phyloP scores from a whole-genome alignment of 345 rosid species.

The Eucalyptus viminalis region DNA sequence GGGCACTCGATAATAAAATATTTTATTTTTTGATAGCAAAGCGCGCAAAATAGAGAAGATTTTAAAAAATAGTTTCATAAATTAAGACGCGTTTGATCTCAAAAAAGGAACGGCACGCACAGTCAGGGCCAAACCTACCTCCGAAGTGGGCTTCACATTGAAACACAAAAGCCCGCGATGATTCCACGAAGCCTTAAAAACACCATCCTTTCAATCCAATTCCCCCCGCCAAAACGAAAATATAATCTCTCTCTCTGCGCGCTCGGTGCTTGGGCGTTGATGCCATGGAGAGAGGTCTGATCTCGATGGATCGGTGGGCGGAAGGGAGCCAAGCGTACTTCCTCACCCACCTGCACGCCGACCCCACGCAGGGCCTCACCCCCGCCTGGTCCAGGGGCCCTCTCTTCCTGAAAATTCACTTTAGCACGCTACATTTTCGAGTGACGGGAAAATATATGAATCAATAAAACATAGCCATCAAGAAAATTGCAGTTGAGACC shows the following conservation, averaged over 20 bases:
- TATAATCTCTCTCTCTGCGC: no score
- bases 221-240: no score
- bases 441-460: neutral
- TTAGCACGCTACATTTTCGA: neutral
- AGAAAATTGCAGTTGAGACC: neutral
- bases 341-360: no score
- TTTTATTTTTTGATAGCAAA: no score
- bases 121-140: neutral
- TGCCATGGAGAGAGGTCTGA: slow-evolving; percentile 53
- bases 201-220: neutral
- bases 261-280: neutral
- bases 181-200: neutral
- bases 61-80: neutral
- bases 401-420: slow-evolving; percentile 12
- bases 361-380: no score
- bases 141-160: neutral
- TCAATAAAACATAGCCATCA: neutral
- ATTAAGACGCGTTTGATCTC: neutral
- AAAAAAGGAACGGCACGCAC: no score
- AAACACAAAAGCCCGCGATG: neutral
- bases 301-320: slow-evolving; percentile 32
- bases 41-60: neutral
- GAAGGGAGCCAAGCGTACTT: no score
- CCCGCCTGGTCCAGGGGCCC: slow-evolving; percentile 36
- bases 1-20: no score